These are phyloP conservation scores for Bullera alba DNA, from an alignment of 768 basidiomycete genomes.

Conservation along the genomic window DNA sequence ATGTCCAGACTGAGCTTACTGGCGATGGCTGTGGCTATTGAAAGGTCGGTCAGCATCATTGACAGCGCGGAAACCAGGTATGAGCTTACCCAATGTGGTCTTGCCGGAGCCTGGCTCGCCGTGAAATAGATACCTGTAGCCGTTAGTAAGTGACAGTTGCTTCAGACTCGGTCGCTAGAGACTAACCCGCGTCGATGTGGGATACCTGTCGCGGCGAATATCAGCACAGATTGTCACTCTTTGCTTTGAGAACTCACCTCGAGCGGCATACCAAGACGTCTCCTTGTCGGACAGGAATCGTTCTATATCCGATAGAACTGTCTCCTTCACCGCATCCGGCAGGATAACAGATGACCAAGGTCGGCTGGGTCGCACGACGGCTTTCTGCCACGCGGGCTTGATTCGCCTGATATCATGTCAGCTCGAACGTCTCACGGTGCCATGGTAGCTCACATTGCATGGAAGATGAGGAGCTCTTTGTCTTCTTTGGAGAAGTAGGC, in stretches of 20 bases:
- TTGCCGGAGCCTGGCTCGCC: constrained; percentile 33
- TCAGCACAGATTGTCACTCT: too few species aligned
- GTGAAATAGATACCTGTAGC: constrained; percentile 22
- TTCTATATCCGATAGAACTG: constrained; percentile 28
- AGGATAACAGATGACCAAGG: constrained; percentile 38
- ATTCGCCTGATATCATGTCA: constrained; percentile 8
- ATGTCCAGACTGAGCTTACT: constrained; percentile 85
- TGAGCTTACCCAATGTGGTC: constrained; percentile 22
- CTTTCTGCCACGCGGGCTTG: constrained; percentile 13
- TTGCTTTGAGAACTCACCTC: too few species aligned
- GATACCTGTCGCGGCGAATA: too few species aligned
- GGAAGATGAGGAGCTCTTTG: constrained; percentile 5
- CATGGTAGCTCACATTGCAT: neutral
- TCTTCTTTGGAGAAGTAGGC: neutral
- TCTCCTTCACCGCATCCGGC: constrained; percentile 28
- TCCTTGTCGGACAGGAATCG: constrained; percentile 31
- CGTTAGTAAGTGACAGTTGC: neutral
- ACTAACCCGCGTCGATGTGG: constrained; percentile 38
- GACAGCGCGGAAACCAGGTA: neutral
- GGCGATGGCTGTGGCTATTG: constrained; percentile 61
- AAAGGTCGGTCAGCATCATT: neutral
- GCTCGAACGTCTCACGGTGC: neutral
- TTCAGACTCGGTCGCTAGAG: neutral
- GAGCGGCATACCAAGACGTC: constrained; percentile 33
- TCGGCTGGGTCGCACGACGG: constrained; percentile 27